A percentile compares a stretch with the other conserved stretches of the same genome.
Conservation (phyloP, 2,329 filamentous ascomycete genomes). For the Diaporthe amygdali region DNA sequence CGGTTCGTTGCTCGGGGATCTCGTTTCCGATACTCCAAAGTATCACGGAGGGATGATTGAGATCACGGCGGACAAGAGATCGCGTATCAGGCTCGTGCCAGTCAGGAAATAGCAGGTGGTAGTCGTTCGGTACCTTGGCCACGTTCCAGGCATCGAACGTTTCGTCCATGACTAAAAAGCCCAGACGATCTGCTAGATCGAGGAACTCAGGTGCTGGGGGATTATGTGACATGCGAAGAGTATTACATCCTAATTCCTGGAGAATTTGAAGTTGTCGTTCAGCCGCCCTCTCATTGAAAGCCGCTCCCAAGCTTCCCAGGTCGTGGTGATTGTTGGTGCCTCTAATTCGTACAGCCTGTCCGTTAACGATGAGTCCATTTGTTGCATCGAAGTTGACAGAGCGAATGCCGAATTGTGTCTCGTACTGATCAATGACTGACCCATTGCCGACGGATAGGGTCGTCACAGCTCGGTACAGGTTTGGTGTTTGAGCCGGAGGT, state of each 20-base stretch:
- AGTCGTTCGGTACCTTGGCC: constrained; percentile 53
- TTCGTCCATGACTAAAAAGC: constrained; percentile 58
- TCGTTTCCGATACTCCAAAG: constrained; percentile 62
- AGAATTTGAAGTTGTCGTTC: constrained; percentile 54
- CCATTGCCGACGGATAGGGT: constrained; percentile 33
- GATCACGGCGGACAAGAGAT: constrained; percentile 54
- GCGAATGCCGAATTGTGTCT: constrained; percentile 57
- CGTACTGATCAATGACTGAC: constrained; percentile 46
- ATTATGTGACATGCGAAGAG: constrained; percentile 58
- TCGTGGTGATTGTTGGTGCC: constrained; percentile 59
- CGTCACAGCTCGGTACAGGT: constrained; percentile 54
- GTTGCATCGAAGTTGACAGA: constrained; percentile 43
- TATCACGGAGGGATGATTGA: constrained; percentile 60
- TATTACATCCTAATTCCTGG: constrained; percentile 54
- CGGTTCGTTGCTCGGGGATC: constrained; percentile 50
- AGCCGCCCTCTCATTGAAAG: constrained; percentile 54
- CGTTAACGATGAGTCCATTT: constrained; percentile 50
- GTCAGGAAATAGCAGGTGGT: constrained; percentile 55
- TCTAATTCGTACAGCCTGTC: constrained; percentile 46
- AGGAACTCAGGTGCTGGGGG: constrained; percentile 56
- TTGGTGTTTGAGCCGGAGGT: constrained; percentile 48
- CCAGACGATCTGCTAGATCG: constrained; percentile 53
- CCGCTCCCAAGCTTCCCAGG: constrained; percentile 53
- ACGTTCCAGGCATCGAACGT: constrained; percentile 57
- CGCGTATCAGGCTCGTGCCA: constrained; percentile 60